Conservation (phyloP, 345 rosid species). For the thale cress (Arabidopsis thaliana) region DNA sequence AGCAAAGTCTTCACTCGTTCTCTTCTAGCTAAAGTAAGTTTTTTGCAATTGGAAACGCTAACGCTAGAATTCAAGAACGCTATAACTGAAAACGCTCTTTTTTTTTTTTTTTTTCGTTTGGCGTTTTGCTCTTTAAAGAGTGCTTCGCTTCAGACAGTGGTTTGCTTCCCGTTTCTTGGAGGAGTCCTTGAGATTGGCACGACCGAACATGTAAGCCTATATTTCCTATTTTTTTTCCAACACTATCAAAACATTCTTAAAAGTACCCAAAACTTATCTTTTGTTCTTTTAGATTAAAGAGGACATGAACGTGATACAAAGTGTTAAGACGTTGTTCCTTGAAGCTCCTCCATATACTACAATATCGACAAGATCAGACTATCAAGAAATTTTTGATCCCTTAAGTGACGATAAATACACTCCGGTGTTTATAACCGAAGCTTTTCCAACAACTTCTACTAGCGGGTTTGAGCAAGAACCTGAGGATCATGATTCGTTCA, state of each 20-base stretch:
- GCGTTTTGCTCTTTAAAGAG: constrained; percentile 56
- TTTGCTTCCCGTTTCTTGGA: constrained; percentile 78
- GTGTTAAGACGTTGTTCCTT: constrained; percentile 60
- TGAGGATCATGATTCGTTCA: constrained; percentile 57
- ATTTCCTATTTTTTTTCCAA: neutral
- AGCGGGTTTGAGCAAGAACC: constrained; percentile 49
- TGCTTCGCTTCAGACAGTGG: constrained; percentile 77
- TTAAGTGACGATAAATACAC: constrained; percentile 45
- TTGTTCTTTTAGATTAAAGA: constrained; percentile 65
- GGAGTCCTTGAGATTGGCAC: constrained; percentile 90
- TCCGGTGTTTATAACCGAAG: constrained; percentile 52
- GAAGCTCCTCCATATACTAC: constrained; percentile 54
- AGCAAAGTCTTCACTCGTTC: constrained; percentile 89
- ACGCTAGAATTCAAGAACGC: neutral
- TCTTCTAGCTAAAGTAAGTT: constrained; percentile 84
- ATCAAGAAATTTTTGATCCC: constrained; percentile 45
- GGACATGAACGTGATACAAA: constrained; percentile 68
- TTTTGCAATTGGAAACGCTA: constrained; percentile 15
- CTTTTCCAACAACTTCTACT: constrained; percentile 54
- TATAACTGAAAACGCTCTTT: constrained; percentile 28
- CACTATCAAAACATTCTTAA: neutral
- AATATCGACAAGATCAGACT: constrained; percentile 46
- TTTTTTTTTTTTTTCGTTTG: constrained; percentile 18
- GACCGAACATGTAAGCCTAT: constrained; percentile 74
- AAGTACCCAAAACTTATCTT: neutral